These are phyloP conservation scores for Fraxinus baroniana DNA, from an alignment of 305 asterid genomes.

Conservation along the genomic window DNA sequence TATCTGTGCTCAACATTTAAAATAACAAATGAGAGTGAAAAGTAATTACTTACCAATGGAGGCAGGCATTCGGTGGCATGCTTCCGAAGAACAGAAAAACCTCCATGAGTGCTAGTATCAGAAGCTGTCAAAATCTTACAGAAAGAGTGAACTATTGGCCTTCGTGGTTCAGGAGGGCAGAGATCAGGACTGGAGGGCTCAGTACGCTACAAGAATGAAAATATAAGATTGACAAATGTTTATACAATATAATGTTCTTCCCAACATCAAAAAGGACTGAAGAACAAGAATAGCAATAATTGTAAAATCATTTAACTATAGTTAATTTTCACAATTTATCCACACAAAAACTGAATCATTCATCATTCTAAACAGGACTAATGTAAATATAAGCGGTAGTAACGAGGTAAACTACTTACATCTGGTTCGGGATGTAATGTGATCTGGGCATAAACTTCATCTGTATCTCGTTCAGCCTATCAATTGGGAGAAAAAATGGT, in stretches of 20 bases:
- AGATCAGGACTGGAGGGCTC: constrained; percentile 60
- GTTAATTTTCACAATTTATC: not conserved
- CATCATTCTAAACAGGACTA: not conserved
- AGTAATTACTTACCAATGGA: constrained; percentile 46
- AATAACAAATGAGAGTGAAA: not conserved
- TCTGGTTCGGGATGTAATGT: constrained; percentile 49
- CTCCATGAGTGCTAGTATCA: constrained; percentile 96
- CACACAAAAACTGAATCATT: not conserved
- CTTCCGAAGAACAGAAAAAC: constrained; percentile 91
- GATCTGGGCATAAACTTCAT: constrained; percentile 84
- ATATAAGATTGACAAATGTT: not conserved
- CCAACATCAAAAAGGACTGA: not conserved
- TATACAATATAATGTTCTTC: not conserved
- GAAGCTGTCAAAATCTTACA: constrained; percentile 86
- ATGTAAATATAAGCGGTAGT: not conserved
- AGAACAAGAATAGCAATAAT: not conserved
- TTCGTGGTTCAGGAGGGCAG: constrained; percentile 49
- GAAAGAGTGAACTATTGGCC: constrained; percentile 50
- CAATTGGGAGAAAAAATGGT: constrained; percentile 1
- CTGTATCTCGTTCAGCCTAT: constrained; percentile 79
- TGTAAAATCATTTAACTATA: not conserved
- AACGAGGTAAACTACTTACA: constrained; percentile 37
- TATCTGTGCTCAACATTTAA: not conserved
- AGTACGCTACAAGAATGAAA: constrained; percentile 48
- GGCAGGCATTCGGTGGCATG: constrained; percentile 93